Evolutionary conservation across 345 rosid species (phyloP), one percentile per base, ranked within the genome.

Genomic region (Syzygium aqueum): DNA sequence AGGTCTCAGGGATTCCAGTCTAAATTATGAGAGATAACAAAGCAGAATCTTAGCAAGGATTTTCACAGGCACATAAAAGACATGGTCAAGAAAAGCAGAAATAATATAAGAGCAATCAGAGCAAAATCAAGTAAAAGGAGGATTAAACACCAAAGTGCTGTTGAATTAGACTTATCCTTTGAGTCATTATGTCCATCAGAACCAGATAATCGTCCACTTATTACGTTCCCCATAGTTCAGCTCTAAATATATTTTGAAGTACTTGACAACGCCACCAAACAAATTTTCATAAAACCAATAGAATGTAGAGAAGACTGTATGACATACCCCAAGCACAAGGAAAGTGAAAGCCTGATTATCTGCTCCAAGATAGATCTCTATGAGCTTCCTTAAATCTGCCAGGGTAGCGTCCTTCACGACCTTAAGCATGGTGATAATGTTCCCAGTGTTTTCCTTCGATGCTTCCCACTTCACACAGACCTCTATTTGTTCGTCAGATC

Each of bases 301-400:
- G 22, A 65, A 13, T 33, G 88, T 52, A 65, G 15, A 49, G 27
- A 51, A 84, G 57, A 33, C n/a, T 23, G 59, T 25, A 13, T 21
- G 15, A 53, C 91, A 51, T 90, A 95, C 96, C 94, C 93, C 96
- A 46, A 92, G 94, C 40, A 89, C 91, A 85, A 95, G 91, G 89
- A 95, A 94, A 84, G 88, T 86, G 86, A 94, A 94, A 27, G 92
- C 89, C 87, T 89, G 92, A 88, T 92, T 92, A 86, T 93, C 96
- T 85, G 91, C 91, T 52, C 89, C 96, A 84, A 94, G 94, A 90
- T 94, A 88, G 85, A 93, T 95, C 88, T 94, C 95, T 51, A 94
- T 90, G 87, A 95, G 94, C 94, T 95, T 94, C 92, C 96, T 88
- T 89, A 95, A 89, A 85, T 95, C 96, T 87, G 94, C 92, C 46